Conservation (phyloP, 2,329 filamentous ascomycete species). For the Lasiodiplodia theobromae region DNA sequence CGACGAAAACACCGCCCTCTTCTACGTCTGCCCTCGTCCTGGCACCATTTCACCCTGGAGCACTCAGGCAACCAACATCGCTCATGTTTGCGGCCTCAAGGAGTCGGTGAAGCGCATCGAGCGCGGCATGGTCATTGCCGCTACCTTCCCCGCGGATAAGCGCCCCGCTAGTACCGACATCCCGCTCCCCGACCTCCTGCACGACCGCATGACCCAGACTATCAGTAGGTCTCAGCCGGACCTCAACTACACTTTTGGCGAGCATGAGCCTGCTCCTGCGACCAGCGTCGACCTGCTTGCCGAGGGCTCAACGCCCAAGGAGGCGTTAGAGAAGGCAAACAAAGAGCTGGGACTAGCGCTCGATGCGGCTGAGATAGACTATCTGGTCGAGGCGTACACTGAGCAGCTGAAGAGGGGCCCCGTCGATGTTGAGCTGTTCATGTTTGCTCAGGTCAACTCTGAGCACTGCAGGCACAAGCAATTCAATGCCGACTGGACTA, state of each 20-base stretch:
- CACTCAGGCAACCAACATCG: conserved; percentile 92
- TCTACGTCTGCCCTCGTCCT: conserved; percentile 81
- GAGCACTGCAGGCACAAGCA: conserved; percentile 91
- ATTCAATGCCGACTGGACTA: conserved; percentile 96
- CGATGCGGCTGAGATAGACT: conserved; percentile 88
- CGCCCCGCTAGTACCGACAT: conserved; percentile 59
- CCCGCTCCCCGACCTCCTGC: conserved; percentile 72
- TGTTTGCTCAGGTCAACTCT: conserved; percentile 99
- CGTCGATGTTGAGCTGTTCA: conserved; percentile 94
- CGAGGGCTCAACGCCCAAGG: conserved; percentile 68
- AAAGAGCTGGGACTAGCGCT: conserved; percentile 82
- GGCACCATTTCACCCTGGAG: conserved; percentile 94
- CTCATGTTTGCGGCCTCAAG: conserved; percentile 85
- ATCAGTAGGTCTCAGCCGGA: conserved; percentile 73
- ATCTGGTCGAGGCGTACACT: conserved; percentile 85
- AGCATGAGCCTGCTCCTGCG: conserved; percentile 69
- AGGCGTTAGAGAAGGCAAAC: conserved; percentile 83
- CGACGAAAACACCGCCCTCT: conserved; percentile 62
- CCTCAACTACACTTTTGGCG: conserved; percentile 78
- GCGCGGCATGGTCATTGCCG: conserved; percentile 79
- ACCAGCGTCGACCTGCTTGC: conserved; percentile 78
- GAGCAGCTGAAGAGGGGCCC: conserved; percentile 70
- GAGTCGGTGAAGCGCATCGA: conserved; percentile 79
- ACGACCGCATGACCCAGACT: conserved; percentile 96
- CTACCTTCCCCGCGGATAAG: conserved; percentile 60